Conservation (phyloP, 2,329 filamentous ascomycete species). For the Penicillium italicum region DNA sequence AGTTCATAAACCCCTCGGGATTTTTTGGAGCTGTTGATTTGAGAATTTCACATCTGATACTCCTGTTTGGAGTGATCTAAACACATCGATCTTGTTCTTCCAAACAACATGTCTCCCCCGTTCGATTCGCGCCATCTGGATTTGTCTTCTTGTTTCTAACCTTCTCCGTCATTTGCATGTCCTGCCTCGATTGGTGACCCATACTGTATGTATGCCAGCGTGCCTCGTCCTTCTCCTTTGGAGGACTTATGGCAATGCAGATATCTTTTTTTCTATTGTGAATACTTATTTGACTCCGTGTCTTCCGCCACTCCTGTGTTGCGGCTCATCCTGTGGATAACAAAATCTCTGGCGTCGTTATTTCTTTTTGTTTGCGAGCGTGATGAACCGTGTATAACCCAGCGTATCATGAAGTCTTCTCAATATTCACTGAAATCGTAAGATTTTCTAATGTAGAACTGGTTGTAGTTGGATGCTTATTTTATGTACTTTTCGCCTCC, state of each 20-base stretch:
- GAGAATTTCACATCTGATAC: neutral
- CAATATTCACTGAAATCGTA: neutral
- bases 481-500: neutral
- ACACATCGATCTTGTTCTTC: neutral
- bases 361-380: slow-evolving; percentile 13
- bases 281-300: slow-evolving; percentile 21
- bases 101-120: neutral
- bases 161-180: slow-evolving; percentile 9
- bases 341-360: slow-evolving; percentile 14
- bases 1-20: slow-evolving; percentile 24
- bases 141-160: neutral
- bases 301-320: slow-evolving; percentile 10
- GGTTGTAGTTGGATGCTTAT: neutral
- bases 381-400: slow-evolving; percentile 19
- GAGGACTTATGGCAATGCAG: slow-evolving; percentile 14
- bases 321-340: slow-evolving; percentile 23
- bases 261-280: slow-evolving; percentile 23
- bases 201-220: slow-evolving; percentile 11
- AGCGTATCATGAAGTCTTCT: slow-evolving; percentile 11
- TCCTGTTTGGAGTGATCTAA: neutral
- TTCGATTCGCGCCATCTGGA: neutral
- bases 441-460: neutral
- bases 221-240: slow-evolving; percentile 1
- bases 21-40: neutral
- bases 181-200: neutral